These are phyloP conservation scores for Cyathus striatus DNA, from an alignment of 768 basidiomycete species.

Conservation along the genomic window DNA sequence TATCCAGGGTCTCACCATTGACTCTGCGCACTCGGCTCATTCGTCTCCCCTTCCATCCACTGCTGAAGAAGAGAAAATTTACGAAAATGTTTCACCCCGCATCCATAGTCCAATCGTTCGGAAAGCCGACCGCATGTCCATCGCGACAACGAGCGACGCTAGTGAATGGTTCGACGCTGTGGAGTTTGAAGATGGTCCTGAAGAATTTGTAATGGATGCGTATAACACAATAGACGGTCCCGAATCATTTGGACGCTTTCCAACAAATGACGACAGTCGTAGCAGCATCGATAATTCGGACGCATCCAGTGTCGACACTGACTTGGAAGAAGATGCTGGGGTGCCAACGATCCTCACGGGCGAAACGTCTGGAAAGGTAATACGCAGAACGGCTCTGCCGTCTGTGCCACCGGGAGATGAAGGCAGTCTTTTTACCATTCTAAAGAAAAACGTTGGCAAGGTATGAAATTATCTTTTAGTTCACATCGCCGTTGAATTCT, in stretches of 20 bases:
- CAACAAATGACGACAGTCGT: slow-evolving; percentile 31
- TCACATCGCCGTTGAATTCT: neutral
- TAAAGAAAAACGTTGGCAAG: slow-evolving; percentile 89
- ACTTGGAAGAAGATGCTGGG: slow-evolving; percentile 33
- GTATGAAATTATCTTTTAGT: slow-evolving; percentile 26
- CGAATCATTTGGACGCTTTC: slow-evolving; percentile 31
- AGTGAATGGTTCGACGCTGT: slow-evolving; percentile 79
- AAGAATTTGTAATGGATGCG: slow-evolving; percentile 64
- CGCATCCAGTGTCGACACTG: no score
- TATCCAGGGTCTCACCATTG: slow-evolving; percentile 25
- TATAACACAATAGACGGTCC: slow-evolving; percentile 32
- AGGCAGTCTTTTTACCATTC: slow-evolving; percentile 74
- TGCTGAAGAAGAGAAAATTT: slow-evolving; percentile 41
- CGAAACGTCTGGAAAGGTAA: slow-evolving; percentile 21
- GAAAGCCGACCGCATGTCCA: slow-evolving; percentile 38
- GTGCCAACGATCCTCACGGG: neutral
- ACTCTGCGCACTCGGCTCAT: slow-evolving; percentile 18
- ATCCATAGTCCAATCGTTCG: slow-evolving; percentile 21
- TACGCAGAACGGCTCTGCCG: slow-evolving; percentile 55
- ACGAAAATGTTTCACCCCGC: slow-evolving; percentile 4
- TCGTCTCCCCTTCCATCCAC: slow-evolving; percentile 38
- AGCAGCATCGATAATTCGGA: slow-evolving; percentile 33
- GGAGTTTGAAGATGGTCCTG: slow-evolving; percentile 51
- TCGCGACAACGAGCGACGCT: slow-evolving; percentile 44
- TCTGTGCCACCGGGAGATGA: slow-evolving; percentile 63